phyloP scores from a whole-genome alignment of 257 asterid genomes.

The Dorcoceras hygrometricum region DNA sequence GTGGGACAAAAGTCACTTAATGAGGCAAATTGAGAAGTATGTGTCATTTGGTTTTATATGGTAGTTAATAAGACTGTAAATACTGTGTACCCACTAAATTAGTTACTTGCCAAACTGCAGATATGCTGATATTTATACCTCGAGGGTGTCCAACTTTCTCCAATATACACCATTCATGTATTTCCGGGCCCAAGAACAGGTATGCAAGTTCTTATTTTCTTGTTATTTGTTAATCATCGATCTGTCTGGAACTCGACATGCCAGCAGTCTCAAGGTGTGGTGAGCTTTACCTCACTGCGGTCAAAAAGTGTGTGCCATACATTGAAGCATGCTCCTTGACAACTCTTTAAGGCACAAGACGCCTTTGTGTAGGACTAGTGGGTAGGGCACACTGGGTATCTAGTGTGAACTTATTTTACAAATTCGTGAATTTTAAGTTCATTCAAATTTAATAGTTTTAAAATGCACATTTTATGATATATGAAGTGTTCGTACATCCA shows the following conservation, averaged over 20 bases:
- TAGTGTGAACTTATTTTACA: no score
- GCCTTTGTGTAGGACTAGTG: not conserved
- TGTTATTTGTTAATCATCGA: not conserved
- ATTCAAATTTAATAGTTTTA: no score
- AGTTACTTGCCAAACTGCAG: conserved; percentile 36
- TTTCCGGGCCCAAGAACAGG: conserved; percentile 89
- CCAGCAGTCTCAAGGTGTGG: not conserved
- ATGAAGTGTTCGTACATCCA: no score
- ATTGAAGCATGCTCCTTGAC: no score
- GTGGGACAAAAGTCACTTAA: conserved; percentile 95
- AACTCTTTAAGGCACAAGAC: not conserved
- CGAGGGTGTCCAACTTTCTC: conserved; percentile 90
- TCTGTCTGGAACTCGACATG: not conserved
- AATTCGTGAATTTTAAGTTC: no score
- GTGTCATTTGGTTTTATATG: conserved; percentile 8
- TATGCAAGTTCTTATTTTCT: conserved; percentile 22
- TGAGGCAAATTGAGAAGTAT: conserved; percentile 94
- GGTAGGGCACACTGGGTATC: no score
- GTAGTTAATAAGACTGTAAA: not conserved
- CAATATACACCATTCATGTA: conserved; percentile 90
- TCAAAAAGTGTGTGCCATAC: not conserved
- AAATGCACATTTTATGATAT: no score
- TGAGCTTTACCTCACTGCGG: not conserved
- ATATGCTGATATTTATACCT: conserved; percentile 91
- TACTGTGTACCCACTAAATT: conserved; percentile 6